A percentile compares a stretch with the other conserved stretches of the same genome.
Conservation (phyloP, 2,329 filamentous ascomycete genomes). For the Dryadomyces sulphureus region DNA sequence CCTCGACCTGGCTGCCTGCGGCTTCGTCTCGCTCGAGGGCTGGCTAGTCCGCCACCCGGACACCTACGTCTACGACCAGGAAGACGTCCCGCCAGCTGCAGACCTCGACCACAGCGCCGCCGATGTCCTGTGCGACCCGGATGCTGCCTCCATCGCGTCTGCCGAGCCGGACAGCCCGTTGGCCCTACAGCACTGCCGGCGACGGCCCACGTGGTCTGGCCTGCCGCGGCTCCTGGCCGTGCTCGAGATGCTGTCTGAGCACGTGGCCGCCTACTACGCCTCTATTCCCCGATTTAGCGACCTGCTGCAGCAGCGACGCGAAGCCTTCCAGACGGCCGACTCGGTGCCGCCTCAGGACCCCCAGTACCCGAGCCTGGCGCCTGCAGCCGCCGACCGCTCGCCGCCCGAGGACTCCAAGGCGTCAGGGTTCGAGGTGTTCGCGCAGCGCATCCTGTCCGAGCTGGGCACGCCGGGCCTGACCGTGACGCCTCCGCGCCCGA, state of each 20-base stretch:
- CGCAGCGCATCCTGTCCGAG: conserved; percentile 47
- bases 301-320: conserved; percentile 48
- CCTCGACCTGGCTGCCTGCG: conserved; percentile 69
- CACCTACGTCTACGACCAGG: conserved; percentile 41
- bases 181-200: conserved; percentile 35
- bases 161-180: conserved; percentile 25
- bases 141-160: conserved; percentile 23
- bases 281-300: conserved; percentile 60
- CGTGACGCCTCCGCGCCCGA: conserved; percentile 32
- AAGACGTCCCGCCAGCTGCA: conserved; percentile 11
- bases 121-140: conserved; percentile 1
- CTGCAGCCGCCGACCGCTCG: no score
- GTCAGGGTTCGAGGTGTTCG: conserved; percentile 44
- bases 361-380: no score
- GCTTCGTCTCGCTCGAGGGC: conserved; percentile 72
- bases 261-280: conserved; percentile 46
- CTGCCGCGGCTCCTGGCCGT: conserved; percentile 40
- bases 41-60: conserved; percentile 69
- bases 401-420: no score
- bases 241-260: conserved; percentile 44
- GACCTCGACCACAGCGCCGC: no score
- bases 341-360: conserved; percentile 5
- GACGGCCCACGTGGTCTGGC: conserved; percentile 37
- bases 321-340: conserved; percentile 48
- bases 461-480: conserved; percentile 37